Conservation (phyloP, 108 stramenopile genomes). For the Stephanodiscus triporus region DNA sequence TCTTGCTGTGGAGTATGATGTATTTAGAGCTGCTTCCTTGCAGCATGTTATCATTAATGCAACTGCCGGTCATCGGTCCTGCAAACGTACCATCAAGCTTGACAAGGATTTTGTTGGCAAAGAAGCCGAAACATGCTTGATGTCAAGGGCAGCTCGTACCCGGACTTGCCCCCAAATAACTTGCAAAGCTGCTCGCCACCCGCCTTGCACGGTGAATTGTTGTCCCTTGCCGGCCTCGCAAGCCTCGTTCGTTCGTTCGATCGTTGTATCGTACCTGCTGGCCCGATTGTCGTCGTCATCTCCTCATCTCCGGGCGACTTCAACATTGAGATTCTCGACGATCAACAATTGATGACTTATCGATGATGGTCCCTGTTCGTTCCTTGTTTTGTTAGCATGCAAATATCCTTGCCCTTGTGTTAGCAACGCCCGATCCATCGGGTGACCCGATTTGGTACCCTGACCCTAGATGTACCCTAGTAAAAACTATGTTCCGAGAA, state of each 20-base stretch:
- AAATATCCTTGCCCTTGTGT: no score
- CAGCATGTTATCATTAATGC: slow-evolving; percentile 46
- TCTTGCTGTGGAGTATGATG: slow-evolving; percentile 74
- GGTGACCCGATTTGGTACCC: no score
- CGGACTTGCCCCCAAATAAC: slow-evolving; percentile 76
- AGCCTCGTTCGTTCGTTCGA: slow-evolving; percentile 75
- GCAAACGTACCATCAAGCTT: slow-evolving; percentile 49
- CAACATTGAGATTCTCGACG: no score
- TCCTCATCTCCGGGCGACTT: no score
- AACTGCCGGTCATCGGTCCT: not conserved
- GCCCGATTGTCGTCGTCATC: slow-evolving; percentile 25
- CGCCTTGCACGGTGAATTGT: slow-evolving; percentile 73
- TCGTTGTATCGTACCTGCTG: slow-evolving; percentile 69
- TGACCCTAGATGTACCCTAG: no score
- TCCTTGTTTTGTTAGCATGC: no score
- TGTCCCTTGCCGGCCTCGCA: slow-evolving; percentile 70
- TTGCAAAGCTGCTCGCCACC: no score
- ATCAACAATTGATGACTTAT: no score
- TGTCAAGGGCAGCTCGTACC: slow-evolving; percentile 70
- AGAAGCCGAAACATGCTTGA: slow-evolving; percentile 76
- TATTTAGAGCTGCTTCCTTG: slow-evolving; percentile 75
- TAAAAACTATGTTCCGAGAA: no score
- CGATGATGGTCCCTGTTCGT: no score
- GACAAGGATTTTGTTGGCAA: slow-evolving; percentile 78
- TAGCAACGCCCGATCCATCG: no score